Base-by-base conservation (phyloP, 805 yeast genomes). In the Kuraishia borneana region DNA sequence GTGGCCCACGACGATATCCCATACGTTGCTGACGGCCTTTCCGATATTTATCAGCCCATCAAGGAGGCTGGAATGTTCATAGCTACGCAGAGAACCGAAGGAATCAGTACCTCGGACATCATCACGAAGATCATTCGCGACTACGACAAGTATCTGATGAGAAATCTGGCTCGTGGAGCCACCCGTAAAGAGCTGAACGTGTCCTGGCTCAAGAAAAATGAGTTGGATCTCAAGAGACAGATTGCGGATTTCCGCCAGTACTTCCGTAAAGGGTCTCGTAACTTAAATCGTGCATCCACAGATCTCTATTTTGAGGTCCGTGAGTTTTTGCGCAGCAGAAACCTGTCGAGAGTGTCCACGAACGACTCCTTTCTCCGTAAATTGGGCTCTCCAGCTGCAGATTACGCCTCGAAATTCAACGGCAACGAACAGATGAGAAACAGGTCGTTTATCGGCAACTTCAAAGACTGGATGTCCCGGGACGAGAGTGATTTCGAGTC, bases 1-100 rank as follows among this genome's bases (percentile, higher is more conserved):
- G 96, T 89, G 40, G 98, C 98, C 2, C 98, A 92, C 57, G 98
- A 92, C 60, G 97, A 92, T 56, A 63, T 85, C 41, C 98, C 98
- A 1, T 92, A 92, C 53, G 95, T 83, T 1, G 76, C 89, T 18
- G 76, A 75, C n/a, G 95, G 79, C 40, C 68, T 76, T 26, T 96
- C 83, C 53, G 98, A 92, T 54, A 87, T 92, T 36, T 92, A 92
- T 61, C 76, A 74, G 54, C 95, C 96, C 17, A 82, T 92, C 50
- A 92, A 92, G 54, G 81, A 82, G 51, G 66, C 65, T 51, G 98
- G 98, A 1, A 83, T 73, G 78, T 92, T 92, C 50, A 65, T 92
- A 42, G 81, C 92, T 5, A 92, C 98, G 1, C 97, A 92, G 60
- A 73, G 98, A 54, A 92, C 98, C 0, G 95, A 88, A 44, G 98